phyloP scores from a whole-genome alignment of 2,329 filamentous ascomycete species.

The Phyllosticta paracitricarpa region DNA sequence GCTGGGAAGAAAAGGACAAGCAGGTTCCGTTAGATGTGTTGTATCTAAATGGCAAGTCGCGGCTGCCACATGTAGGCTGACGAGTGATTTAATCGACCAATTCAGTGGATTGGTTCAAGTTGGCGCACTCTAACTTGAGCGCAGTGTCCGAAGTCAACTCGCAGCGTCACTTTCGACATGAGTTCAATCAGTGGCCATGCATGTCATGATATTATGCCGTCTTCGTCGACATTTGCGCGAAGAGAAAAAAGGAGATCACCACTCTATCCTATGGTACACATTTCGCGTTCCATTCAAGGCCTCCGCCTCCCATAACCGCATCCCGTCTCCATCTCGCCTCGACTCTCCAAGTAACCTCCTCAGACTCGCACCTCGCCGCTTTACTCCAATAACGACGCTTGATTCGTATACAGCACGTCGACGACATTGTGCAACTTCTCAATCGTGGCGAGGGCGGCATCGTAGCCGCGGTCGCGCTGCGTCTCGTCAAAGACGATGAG shows the following conservation, averaged over 20 bases:
- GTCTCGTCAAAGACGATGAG: conserved; percentile 96
- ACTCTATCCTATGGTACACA: background rate
- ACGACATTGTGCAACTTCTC: conserved; percentile 96
- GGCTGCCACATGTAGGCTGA: too few relatives aligned
- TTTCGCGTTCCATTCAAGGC: background rate
- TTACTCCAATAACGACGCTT: conserved; percentile 89
- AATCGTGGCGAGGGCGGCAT: conserved; percentile 86
- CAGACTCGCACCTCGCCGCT: background rate
- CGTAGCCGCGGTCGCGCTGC: conserved; percentile 85
- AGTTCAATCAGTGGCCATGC: background rate
- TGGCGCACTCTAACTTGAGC: too few relatives aligned
- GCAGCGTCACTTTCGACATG: too few relatives aligned
- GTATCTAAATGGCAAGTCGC: too few relatives aligned
- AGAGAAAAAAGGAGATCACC: background rate
- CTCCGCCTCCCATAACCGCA: background rate
- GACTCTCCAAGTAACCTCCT: background rate
- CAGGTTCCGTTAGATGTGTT: too few relatives aligned
- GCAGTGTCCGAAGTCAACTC: background rate
- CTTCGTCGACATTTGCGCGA: background rate
- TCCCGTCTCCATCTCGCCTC: background rate
- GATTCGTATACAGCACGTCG: conserved; percentile 94
- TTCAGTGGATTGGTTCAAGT: too few relatives aligned
- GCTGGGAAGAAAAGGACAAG: too few relatives aligned
- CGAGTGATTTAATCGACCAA: too few relatives aligned
- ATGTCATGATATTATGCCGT: background rate